Base-by-base conservation (phyloP, 345 rosid genomes). In the Melastoma malabathricum region DNA sequence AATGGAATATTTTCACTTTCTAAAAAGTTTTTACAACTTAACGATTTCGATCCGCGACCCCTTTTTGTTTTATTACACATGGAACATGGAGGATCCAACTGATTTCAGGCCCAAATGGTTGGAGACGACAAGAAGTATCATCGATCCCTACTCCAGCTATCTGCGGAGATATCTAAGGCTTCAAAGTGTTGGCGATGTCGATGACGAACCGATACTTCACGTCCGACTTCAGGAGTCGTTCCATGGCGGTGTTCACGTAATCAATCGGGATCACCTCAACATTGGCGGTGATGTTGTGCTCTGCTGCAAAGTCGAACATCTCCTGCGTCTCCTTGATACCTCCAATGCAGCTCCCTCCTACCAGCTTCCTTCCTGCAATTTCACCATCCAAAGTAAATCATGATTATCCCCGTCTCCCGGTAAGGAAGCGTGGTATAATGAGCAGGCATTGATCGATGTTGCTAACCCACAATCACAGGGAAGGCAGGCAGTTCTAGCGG, bases 401-500 rank as follows among this genome's bases (percentile, higher is more conserved):
- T 8, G 10, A 12, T 34, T 34, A 34, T 1, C 41, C 41, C 41
- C 41, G 10, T 12, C 41, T 34, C 12, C 41, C 41, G 12, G 12
- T 8, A 10, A 10, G 2, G 41, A 34, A 6, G 41, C 12, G 1
- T 12, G 12, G 9, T 34, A 2, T 6, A 34, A 12, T 34, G 12
- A 7, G 41, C 12, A 34, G 41, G 1, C 25, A 22, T 22, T 22
- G 41, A 16, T 54, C 9, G 29, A 10, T 43, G n/a, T n/a, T 22
- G 17, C 63, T 65, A 64, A 78, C 85, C 61, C 15, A 56, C 10
- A 18, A 48, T 31, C 6, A 63, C 34, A 4, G 78, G 70, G 9
- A 71, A 1, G 12, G 46, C 61, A 1, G 71, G 68, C 9, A 76
- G 48, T 60, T 78, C 77, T 1, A 72, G 72, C 1, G 88, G 81